phyloP scores from a whole-genome alignment of 306 rosid genomes.

The Alnus glutinosa region DNA sequence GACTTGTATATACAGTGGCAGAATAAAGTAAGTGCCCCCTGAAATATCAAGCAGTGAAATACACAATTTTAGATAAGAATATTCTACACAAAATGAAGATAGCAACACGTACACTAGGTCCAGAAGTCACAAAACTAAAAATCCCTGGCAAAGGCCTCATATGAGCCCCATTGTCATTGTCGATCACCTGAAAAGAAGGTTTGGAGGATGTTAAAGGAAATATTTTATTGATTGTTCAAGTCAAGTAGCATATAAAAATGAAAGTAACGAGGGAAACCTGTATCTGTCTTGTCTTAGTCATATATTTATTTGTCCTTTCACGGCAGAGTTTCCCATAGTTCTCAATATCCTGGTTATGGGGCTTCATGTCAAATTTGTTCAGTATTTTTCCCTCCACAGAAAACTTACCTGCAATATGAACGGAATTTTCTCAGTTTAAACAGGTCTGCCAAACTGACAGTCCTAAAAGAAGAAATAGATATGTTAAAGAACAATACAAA shows the following conservation, averaged over 20 bases:
- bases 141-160: conserved; percentile 93
- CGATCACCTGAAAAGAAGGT: conserved; percentile 63
- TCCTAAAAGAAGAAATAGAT: conserved; percentile 12
- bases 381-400: conserved; percentile 74
- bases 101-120: conserved; percentile 46
- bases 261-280: conserved; percentile 55
- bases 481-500: conserved; percentile 22
- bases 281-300: conserved; percentile 77
- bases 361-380: conserved; percentile 86
- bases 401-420: conserved; percentile 53
- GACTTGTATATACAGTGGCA: conserved; percentile 16
- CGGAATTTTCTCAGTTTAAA: conserved; percentile 26
- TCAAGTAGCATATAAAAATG: conserved; percentile 1
- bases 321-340: conserved; percentile 82
- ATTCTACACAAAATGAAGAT: conserved; percentile 15
- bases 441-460: conserved; percentile 24
- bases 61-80: conserved; percentile 11
- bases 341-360: conserved; percentile 68
- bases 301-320: conserved; percentile 70
- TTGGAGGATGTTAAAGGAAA: conserved; percentile 16
- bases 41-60: conserved; percentile 9
- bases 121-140: conserved; percentile 46
- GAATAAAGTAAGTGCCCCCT: conserved; percentile 6
- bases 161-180: conserved; percentile 62
- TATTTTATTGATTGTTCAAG: not conserved